phyloP scores from a whole-genome alignment of 129 eudicot species.

The Centrapalus pauciflorus region DNA sequence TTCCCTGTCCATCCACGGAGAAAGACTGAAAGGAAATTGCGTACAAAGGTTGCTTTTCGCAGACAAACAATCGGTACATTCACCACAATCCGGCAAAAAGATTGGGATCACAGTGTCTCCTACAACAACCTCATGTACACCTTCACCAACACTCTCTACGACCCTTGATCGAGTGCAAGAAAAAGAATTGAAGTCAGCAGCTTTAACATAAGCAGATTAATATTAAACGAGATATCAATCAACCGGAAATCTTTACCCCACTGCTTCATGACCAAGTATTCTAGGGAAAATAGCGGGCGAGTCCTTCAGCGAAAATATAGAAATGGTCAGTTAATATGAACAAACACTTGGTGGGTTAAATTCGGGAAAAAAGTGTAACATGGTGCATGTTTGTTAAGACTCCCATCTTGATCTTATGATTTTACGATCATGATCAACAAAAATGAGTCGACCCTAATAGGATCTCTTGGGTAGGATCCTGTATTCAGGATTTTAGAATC shows the following conservation, averaged over 20 bases:
- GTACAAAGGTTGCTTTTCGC: conserved; percentile 57
- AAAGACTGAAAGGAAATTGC: conserved; percentile 36
- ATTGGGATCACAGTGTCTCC: conserved; percentile 54
- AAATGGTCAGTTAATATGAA: neutral
- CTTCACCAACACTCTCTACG: conserved; percentile 56
- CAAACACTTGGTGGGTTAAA: neutral
- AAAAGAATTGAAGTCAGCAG: neutral
- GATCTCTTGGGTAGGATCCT: no score
- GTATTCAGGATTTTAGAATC: no score
- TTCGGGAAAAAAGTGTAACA: neutral
- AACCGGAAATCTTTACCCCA: conserved; percentile 33
- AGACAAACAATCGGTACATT: conserved; percentile 48
- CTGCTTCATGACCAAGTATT: conserved; percentile 56
- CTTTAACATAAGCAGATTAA: neutral
- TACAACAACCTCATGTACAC: conserved; percentile 33
- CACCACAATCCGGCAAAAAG: conserved; percentile 49
- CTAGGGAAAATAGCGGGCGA: conserved; percentile 25
- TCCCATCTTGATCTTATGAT: no score
- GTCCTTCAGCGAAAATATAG: neutral
- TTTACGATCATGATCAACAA: no score
- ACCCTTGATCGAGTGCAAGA: conserved; percentile 18
- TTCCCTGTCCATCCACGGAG: conserved; percentile 57
- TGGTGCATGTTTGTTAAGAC: no score
- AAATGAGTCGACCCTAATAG: no score
- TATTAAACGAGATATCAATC: neutral